Conservation (phyloP, 805 yeast species). For the Kodamaea hsintzibuensis region DNA sequence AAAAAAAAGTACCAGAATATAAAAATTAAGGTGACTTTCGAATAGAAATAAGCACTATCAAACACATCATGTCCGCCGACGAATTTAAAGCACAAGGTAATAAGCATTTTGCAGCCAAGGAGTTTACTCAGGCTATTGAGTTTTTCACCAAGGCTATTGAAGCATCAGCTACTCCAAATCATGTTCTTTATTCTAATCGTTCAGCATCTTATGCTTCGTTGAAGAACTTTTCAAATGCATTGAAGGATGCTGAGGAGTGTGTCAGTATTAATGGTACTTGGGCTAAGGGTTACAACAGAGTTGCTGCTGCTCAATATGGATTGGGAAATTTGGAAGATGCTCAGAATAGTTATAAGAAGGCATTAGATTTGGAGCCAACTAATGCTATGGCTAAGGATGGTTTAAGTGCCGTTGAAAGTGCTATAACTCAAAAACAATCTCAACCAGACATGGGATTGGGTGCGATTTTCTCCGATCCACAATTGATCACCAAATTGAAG, state of each 20-base stretch:
- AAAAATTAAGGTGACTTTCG: neutral
- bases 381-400: constrained; percentile 91
- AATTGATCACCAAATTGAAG: constrained; percentile 70
- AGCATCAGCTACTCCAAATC: constrained; percentile 79
- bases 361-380: constrained; percentile 74
- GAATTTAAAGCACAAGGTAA: constrained; percentile 91
- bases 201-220: constrained; percentile 88
- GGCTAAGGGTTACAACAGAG: constrained; percentile 95
- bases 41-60: neutral
- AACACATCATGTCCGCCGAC: constrained; percentile 55
- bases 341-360: constrained; percentile 66
- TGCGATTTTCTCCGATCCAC: constrained; percentile 77
- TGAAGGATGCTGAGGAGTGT: constrained; percentile 83
- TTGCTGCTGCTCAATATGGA: constrained; percentile 93
- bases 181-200: constrained; percentile 89
- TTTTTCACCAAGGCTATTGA: constrained; percentile 85
- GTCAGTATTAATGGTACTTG: constrained; percentile 78
- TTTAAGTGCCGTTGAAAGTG: constrained; percentile 63
- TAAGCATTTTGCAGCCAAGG: constrained; percentile 86
- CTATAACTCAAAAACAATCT: constrained; percentile 51
- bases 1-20: constrained; percentile 2
- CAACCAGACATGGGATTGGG: constrained; percentile 77
- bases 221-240: constrained; percentile 71
- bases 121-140: constrained; percentile 77
- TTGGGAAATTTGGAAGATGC: constrained; percentile 78